phyloP scores from a whole-genome alignment of 768 basidiomycete species.

The Rhodotorula kratochvilovae region DNA sequence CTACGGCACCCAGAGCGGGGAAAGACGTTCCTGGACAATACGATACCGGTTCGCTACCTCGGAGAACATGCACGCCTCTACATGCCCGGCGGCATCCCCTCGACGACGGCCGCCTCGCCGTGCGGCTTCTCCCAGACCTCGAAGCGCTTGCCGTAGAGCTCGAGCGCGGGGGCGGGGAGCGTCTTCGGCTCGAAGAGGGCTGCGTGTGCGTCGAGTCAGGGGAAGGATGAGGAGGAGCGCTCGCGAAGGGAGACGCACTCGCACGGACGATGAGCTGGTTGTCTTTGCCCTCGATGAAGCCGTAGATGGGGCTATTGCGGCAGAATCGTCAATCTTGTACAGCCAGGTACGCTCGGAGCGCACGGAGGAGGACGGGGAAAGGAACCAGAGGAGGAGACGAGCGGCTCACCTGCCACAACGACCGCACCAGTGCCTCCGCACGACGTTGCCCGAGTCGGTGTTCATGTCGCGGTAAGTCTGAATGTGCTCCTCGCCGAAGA shows the following conservation, averaged over 20 bases:
- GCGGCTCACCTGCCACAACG: neutral
- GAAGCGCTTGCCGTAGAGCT: slow-evolving; percentile 13
- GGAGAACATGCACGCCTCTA: no score
- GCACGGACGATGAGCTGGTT: no score
- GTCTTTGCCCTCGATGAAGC: no score
- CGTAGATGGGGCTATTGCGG: no score
- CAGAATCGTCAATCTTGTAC: no score
- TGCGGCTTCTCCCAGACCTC: slow-evolving; percentile 7
- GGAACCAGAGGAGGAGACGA: neutral
- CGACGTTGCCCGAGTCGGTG: slow-evolving; percentile 12
- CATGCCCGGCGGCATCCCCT: neutral
- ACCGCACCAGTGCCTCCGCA: neutral
- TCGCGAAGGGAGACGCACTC: no score
- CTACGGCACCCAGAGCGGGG: no score
- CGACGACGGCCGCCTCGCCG: neutral
- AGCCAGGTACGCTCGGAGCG: no score
- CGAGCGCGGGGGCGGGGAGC: neutral
- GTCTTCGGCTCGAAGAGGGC: slow-evolving; percentile 10
- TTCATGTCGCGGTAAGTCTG: neutral
- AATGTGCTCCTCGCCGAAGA: neutral
- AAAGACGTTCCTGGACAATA: no score
- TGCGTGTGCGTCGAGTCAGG: no score
- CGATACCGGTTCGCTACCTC: no score
- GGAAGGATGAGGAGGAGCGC: neutral
- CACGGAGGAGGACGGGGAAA: no score